Base-by-base conservation (phyloP, 139 green algal species). In the Chlamydomonas incerta region DNA sequence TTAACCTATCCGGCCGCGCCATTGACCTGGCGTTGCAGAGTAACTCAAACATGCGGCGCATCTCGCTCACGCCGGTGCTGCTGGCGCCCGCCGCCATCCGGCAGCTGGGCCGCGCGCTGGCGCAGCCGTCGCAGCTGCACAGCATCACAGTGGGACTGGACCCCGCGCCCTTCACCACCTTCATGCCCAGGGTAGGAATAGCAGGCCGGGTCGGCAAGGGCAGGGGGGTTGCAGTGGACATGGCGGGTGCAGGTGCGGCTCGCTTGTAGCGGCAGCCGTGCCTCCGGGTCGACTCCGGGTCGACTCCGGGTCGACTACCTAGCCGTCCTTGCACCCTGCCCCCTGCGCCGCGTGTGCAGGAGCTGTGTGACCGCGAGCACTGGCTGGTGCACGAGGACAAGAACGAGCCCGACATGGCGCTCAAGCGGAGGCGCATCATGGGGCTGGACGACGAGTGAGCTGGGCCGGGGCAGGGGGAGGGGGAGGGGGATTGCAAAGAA, bases 381-480 rank as follows among this genome's bases (percentile, higher is more conserved):
- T 83, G 77, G 77, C 41, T 83, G 28, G 35, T 66, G 15, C 37
- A 83, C 63, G 77, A 83, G 77, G 77, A 83, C 34, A 58, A 60
- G 34, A 65, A 74, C 46, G 77, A 83, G 46, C 77, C 77, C 8
- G 77, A 83, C 28, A 83, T 83, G 77, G 60, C 77, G 46, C 63
- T 50, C 26, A 74, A 66, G 77, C 77, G 77, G 77, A 23, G 62
- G 28, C 65, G 33, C 63, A n/a, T 66, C 63, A 46, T 72, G 33
- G 77, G 77, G 1, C 63, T 83, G 26, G 35, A 57, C 58, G 77
- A 83, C 2, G 77, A 74, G 77, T 83, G n/a, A 62, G 75, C 46
- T 5, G 13, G 23, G 13, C 58, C n/a, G n/a, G n/a, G n/a, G n/a
- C n/a, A n/a, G n/a, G n/a, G n/a, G n/a, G n/a, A n/a, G n/a, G n/a